A percentile compares a stretch with the other conserved stretches of the same genome.
Conservation (phyloP, 352 stramenopile genomes). For the Phytophthora boehmeriae region DNA sequence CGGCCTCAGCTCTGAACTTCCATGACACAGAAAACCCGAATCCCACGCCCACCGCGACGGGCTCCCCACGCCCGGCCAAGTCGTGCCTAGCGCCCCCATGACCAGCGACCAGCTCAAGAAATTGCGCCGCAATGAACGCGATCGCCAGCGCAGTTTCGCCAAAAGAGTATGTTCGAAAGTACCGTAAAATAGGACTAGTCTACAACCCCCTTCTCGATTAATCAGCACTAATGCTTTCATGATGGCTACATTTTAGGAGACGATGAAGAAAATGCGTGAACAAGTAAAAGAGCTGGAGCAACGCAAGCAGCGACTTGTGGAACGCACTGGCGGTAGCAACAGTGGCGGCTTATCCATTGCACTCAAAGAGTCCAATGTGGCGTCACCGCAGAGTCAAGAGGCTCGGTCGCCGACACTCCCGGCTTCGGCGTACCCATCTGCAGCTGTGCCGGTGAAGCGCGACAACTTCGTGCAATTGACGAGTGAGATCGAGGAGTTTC, state of each 20-base stretch:
- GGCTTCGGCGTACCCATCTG: constrained; percentile 14
- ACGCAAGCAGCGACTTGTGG: constrained; percentile 46
- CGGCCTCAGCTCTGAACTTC: not conserved
- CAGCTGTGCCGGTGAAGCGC: constrained; percentile 16
- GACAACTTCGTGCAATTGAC: constrained; percentile 52
- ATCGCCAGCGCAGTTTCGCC: constrained; percentile 57
- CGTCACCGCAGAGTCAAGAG: constrained; percentile 11
- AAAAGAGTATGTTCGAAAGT: constrained; percentile 42
- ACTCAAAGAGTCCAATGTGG: not conserved
- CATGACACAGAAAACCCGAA: constrained; percentile 21
- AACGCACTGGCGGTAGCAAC: constrained; percentile 9
- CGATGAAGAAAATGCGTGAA: constrained; percentile 57
- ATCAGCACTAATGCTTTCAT: not conserved
- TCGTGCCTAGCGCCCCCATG: not conserved
- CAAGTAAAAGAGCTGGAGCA: constrained; percentile 50
- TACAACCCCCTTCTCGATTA: constrained; percentile 1
- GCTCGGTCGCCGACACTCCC: constrained; percentile 6
- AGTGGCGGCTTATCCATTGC: not conserved
- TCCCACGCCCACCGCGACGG: constrained; percentile 1
- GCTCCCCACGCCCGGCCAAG: not conserved
- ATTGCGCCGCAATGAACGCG: constrained; percentile 58
- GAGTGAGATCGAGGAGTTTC: constrained; percentile 52
- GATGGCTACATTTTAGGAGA: constrained; percentile 28
- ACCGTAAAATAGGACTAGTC: constrained; percentile 2
- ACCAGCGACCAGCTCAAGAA: constrained; percentile 36